phyloP scores from a whole-genome alignment of 2,329 filamentous ascomycete species.

The Hypoxylon sp. region DNA sequence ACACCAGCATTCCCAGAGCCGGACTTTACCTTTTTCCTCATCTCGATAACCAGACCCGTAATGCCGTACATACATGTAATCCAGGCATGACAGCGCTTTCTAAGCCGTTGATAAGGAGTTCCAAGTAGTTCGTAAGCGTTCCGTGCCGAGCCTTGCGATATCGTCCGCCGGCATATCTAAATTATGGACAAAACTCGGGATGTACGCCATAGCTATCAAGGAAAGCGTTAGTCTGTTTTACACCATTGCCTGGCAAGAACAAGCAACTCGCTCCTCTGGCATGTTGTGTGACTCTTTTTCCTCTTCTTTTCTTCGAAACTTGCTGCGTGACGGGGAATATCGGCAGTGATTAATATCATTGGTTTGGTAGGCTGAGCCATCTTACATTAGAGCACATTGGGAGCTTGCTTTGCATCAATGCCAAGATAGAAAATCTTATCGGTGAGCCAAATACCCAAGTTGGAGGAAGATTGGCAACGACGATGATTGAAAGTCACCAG shows the following conservation, averaged over 20 bases:
- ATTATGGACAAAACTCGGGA: slow-evolving; percentile 49
- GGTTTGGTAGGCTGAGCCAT: neutral
- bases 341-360: slow-evolving; percentile 3
- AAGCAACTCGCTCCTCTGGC: slow-evolving; percentile 21
- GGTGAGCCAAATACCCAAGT: no score
- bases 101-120: slow-evolving; percentile 21
- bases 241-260: slow-evolving; percentile 12
- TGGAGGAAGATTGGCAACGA: slow-evolving; percentile 14
- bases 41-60: neutral
- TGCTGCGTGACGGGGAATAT: slow-evolving; percentile 7
- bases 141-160: slow-evolving; percentile 32
- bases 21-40: neutral
- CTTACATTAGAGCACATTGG: neutral
- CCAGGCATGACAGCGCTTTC: slow-evolving; percentile 2
- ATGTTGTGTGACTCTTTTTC: slow-evolving; percentile 14
- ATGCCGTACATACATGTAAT: slow-evolving; percentile 14
- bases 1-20: slow-evolving; percentile 21
- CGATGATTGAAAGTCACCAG: neutral
- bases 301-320: slow-evolving; percentile 8
- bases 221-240: slow-evolving; percentile 34
- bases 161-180: slow-evolving; percentile 35
- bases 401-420: neutral
- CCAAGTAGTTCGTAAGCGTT: slow-evolving; percentile 23
- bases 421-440: neutral
- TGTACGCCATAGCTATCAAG: slow-evolving; percentile 39